Evolutionary conservation across 306 rosid genomes (phyloP).

Genomic region (Sindora glabra): DNA sequence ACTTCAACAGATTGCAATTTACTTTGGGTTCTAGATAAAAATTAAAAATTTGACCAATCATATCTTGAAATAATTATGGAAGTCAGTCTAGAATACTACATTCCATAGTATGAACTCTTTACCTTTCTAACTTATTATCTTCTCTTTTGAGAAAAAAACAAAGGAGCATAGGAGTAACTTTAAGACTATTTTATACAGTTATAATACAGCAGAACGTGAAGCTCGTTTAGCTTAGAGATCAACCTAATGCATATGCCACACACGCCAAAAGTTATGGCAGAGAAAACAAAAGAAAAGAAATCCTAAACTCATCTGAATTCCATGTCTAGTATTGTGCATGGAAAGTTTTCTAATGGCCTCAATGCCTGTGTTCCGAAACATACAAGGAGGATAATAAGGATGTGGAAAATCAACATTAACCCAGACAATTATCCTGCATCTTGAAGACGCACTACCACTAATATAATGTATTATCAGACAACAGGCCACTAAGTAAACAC

Average conservation of each 20-base stretch:
- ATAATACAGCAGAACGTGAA: neutral
- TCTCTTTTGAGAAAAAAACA: too few relatives aligned
- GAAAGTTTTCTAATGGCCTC: neutral
- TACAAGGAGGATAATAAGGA: too few relatives aligned
- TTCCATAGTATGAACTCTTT: too few relatives aligned
- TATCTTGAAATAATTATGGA: too few relatives aligned
- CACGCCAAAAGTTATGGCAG: neutral
- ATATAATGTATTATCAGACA: too few relatives aligned
- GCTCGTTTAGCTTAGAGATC: neutral
- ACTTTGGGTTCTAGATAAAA: neutral
- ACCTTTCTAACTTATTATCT: too few relatives aligned
- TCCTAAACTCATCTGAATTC: neutral
- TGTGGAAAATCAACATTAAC: neutral
- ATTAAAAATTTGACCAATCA: neutral
- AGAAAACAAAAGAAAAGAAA: neutral
- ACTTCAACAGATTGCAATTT: neutral
- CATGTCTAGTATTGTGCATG: neutral
- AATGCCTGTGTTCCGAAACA: too few relatives aligned
- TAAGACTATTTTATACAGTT: neutral
- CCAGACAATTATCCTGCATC: neutral
- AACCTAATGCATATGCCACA: neutral
- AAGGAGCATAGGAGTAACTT: neutral
- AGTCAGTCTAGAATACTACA: too few relatives aligned
- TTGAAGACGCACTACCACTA: too few relatives aligned
- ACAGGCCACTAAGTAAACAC: too few relatives aligned